Percentiles rank a stretch among this genome's conserved stretches.
Evolutionary conservation across 2,329 filamentous ascomycete species (phyloP).

Genomic region (Cordyceps cateniannulata): DNA sequence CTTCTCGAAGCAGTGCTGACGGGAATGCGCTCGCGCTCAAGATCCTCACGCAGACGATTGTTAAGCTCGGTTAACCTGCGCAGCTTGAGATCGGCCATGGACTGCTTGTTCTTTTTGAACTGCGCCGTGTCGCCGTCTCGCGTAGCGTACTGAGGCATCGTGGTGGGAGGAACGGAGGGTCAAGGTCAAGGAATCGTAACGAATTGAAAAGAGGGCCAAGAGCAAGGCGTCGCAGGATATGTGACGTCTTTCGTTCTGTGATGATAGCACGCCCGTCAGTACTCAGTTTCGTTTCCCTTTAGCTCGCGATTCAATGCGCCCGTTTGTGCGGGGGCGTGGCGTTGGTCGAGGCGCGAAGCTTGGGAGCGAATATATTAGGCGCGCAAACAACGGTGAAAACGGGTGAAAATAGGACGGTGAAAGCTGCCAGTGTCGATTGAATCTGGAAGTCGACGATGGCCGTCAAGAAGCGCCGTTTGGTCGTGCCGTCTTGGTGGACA

Average conservation of each 20-base stretch:
- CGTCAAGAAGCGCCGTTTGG: not conserved
- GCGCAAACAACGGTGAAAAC: not conserved
- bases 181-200: not conserved
- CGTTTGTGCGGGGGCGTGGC: constrained; percentile 1
- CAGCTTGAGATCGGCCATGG: constrained; percentile 97
- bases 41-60: constrained; percentile 88
- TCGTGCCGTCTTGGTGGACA: not conserved
- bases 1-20: constrained; percentile 89
- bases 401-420: not conserved
- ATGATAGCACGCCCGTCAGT: not conserved
- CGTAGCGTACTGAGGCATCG: constrained; percentile 61
- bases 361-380: not conserved
- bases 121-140: constrained; percentile 62
- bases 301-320: not conserved
- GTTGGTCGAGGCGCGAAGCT: not conserved
- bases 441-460: not conserved
- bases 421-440: not conserved
- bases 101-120: constrained; percentile 92
- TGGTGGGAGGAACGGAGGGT: constrained; percentile 22
- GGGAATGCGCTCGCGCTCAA: constrained; percentile 91
- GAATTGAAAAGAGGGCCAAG: constrained; percentile 15
- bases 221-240: constrained; percentile 4
- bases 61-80: constrained; percentile 95
- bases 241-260: constrained; percentile 2
- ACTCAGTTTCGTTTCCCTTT: not conserved